phyloP scores from a whole-genome alignment of 371 early-diverging fungal species.

The Lichtheimia corymbifera region DNA sequence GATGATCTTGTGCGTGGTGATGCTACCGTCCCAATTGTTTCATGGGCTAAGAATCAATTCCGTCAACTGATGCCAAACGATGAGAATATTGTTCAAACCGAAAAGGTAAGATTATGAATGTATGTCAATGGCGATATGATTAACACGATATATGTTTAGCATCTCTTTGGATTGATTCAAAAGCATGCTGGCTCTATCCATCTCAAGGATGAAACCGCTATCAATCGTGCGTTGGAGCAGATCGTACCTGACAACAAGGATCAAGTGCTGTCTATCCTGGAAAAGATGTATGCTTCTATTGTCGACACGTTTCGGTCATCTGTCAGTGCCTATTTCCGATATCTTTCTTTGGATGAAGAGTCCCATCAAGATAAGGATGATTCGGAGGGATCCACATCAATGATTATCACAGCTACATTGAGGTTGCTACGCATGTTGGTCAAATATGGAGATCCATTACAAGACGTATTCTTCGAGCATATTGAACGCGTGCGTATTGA shows the following conservation, averaged over 20 bases:
- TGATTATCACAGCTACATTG: slow-evolving; percentile 62
- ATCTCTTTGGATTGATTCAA: slow-evolving; percentile 5
- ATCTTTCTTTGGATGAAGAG: slow-evolving; percentile 30
- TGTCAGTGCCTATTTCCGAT: slow-evolving; percentile 36
- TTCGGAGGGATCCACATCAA: slow-evolving; percentile 27
- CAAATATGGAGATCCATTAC: slow-evolving; percentile 61
- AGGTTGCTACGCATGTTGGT: slow-evolving; percentile 67
- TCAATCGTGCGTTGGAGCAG: slow-evolving; percentile 3
- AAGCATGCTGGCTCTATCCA: slow-evolving; percentile 7
- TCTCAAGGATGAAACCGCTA: neutral
- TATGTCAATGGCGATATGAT: too few relatives aligned
- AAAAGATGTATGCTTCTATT: slow-evolving; percentile 23
- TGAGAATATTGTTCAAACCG: neutral
- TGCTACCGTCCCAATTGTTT: slow-evolving; percentile 20
- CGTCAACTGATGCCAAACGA: neutral
- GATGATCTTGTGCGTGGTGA: slow-evolving; percentile 43
- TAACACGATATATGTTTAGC: neutral
- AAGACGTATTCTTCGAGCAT: slow-evolving; percentile 38
- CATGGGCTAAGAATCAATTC: slow-evolving; percentile 28
- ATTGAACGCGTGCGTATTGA: slow-evolving; percentile 47
- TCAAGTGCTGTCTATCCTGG: slow-evolving; percentile 15
- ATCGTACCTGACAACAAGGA: neutral
- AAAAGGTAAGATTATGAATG: slow-evolving; percentile 23
- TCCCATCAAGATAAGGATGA: slow-evolving; percentile 14
- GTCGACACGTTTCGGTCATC: slow-evolving; percentile 29